A percentile compares a stretch with the other conserved stretches of the same genome.
phyloP scores from a whole-genome alignment of 192 early-diverging fungal genomes.

The Coemansia sp. region DNA sequence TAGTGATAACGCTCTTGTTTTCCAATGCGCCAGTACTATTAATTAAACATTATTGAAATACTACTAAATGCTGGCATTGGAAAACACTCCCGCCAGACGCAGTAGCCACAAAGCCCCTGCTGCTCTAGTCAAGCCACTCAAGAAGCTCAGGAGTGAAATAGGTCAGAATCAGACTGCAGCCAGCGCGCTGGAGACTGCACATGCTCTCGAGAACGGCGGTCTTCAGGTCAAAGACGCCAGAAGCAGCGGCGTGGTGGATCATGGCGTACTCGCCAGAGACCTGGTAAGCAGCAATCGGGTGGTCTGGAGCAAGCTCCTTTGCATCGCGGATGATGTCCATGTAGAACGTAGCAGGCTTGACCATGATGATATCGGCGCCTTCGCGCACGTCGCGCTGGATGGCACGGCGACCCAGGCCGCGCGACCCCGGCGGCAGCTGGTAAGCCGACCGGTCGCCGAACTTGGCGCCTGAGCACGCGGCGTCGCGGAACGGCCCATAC shows the following conservation, averaged over 20 bases:
- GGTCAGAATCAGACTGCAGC: slow-evolving; percentile 90
- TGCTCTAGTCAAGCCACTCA: slow-evolving; percentile 74
- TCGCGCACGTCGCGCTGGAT: slow-evolving; percentile 84
- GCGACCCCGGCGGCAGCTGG: slow-evolving; percentile 86
- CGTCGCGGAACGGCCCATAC: slow-evolving; percentile 98
- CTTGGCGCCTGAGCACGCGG: slow-evolving; percentile 88
- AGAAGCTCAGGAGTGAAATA: slow-evolving; percentile 94
- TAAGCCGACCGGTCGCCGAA: slow-evolving; percentile 93
- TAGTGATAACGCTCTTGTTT: no score
- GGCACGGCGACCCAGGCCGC: slow-evolving; percentile 89
- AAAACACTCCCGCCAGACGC: no score
- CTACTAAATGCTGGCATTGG: not conserved
- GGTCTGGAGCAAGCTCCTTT: slow-evolving; percentile 70
- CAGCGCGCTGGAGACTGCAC: slow-evolving; percentile 80
- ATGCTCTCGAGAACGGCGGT: slow-evolving; percentile 85
- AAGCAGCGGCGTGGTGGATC: slow-evolving; percentile 81
- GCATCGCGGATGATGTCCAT: slow-evolving; percentile 92
- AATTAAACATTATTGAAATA: slow-evolving; percentile 1
- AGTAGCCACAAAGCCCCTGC: not conserved
- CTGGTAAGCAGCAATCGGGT: slow-evolving; percentile 96
- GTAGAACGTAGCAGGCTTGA: slow-evolving; percentile 96
- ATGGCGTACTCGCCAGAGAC: slow-evolving; percentile 87
- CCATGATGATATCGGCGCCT: slow-evolving; percentile 97
- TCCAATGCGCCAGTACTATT: no score
- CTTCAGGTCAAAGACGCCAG: slow-evolving; percentile 81